Evolutionary conservation across 192 early-diverging fungal genomes (phyloP), one percentile per base, ranked within the genome.

Genomic region (Coemansia sp.): DNA sequence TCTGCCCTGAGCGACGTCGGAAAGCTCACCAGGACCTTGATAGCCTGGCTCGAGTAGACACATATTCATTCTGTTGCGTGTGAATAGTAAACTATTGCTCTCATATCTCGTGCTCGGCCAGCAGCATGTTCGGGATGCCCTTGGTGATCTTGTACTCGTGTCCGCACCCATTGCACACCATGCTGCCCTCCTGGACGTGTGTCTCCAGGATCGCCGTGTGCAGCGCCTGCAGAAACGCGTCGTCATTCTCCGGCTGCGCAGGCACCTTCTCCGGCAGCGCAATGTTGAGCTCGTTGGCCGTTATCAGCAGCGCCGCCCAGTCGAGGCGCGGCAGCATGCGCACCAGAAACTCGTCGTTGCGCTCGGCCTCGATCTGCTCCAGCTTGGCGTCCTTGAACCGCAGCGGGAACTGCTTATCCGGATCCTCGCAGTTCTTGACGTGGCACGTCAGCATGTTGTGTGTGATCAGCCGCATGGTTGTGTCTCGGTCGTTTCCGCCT

Each of bases 401-500:
- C 15, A 98, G 82, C n/a, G 96, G 96, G 58, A 90, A 98, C 79
- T 89, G 91, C 66, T 88, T 85, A 56, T 78, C 80, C 0, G 78
- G 78, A 38, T 81, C 62, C n/a, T 82, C 84, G 82, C 96, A 98
- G 76, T 85, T 85, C 74, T 93, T 95, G 66, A 90, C 96, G 65
- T 95, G 91, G 86, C 96, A 98, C 80, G 93, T 90, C 48, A 98
- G 84, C 92, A 98, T 91, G 74, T 98, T 98, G 82, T 98, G 96
- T 28, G 93, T 95, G 34, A 98, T 85, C 57, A 98, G 87, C 78
- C 95, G 85, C 84, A 88, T 89, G 53, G 17, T 51, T 38, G n/a
- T n/a, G n/a, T n/a, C n/a, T n/a, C n/a, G n/a, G n/a, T n/a, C n/a
- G n/a, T n/a, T n/a, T n/a, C n/a, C n/a, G n/a, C n/a, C n/a, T n/a